phyloP scores from a whole-genome alignment of 2,329 filamentous ascomycete genomes.

The Cryphonectria carpinicola region DNA sequence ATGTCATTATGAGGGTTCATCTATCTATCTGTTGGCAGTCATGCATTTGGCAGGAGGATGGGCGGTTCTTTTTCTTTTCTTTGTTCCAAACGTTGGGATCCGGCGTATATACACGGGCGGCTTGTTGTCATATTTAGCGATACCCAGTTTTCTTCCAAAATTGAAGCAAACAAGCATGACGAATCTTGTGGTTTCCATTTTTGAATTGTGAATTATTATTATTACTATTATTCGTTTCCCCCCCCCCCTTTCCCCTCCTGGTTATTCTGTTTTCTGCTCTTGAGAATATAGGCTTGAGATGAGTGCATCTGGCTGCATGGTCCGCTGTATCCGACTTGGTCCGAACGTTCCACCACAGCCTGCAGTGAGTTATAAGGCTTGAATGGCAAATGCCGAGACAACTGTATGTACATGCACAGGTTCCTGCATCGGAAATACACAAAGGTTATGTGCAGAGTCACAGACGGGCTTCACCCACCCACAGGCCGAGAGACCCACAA shows the following conservation, averaged over 20 bases:
- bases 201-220: background rate
- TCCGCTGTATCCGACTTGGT: background rate
- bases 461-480: background rate
- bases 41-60: background rate
- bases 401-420: background rate
- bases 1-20: background rate
- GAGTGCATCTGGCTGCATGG: background rate
- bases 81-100: background rate
- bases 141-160: conserved; percentile 5
- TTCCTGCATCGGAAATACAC: conserved; percentile 1
- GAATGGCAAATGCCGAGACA: background rate
- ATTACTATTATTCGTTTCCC: too few species aligned
- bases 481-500: background rate
- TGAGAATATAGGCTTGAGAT: background rate
- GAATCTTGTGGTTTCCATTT: background rate
- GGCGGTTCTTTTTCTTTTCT: background rate
- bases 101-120: background rate
- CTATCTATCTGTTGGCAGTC: background rate
- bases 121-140: conserved; percentile 1
- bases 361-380: background rate
- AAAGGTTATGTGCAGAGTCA: background rate
- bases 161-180: conserved; percentile 3
- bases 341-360: background rate
- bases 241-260: too few species aligned
- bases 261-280: background rate